Conservation (phyloP, 2,329 filamentous ascomycete species). For the Zasmidium angulare region DNA sequence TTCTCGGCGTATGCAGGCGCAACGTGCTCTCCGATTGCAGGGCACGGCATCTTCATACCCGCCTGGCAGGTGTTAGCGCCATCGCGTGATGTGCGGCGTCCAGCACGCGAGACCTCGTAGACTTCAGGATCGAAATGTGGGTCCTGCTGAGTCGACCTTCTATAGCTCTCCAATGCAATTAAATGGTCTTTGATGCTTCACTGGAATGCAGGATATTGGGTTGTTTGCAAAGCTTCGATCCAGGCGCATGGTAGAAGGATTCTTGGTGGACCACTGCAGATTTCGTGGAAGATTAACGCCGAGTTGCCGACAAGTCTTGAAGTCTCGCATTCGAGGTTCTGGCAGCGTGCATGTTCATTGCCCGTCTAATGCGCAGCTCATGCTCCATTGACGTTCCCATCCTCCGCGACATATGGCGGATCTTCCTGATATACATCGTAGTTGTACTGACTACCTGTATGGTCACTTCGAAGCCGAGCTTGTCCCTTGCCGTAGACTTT, state of each 20-base stretch:
- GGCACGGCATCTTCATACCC: no score
- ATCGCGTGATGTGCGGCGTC: constrained; percentile 13
- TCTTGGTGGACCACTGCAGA: no score
- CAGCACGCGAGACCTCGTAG: constrained; percentile 16
- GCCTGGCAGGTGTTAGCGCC: constrained; percentile 10
- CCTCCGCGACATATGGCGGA: constrained; percentile 29
- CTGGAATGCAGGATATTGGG: no score
- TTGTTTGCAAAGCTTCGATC: no score
- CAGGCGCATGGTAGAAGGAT: no score
- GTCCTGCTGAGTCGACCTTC: not conserved
- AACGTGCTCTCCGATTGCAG: not conserved
- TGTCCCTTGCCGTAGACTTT: constrained; percentile 64
- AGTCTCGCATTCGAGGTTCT: no score
- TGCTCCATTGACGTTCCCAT: not conserved
- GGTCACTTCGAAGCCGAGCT: constrained; percentile 56
- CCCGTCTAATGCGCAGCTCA: no score
- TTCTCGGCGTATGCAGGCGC: not conserved
- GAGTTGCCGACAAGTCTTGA: no score
- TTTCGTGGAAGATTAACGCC: no score
- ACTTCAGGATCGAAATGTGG: not conserved
- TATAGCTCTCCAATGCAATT: not conserved
- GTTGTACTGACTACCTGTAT: constrained; percentile 60
- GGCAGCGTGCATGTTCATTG: no score
- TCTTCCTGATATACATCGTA: constrained; percentile 63
- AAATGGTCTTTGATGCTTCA: not conserved